phyloP scores from a whole-genome alignment of 495 filamentous ascomycete genomes.

The Lophium mytilinum region DNA sequence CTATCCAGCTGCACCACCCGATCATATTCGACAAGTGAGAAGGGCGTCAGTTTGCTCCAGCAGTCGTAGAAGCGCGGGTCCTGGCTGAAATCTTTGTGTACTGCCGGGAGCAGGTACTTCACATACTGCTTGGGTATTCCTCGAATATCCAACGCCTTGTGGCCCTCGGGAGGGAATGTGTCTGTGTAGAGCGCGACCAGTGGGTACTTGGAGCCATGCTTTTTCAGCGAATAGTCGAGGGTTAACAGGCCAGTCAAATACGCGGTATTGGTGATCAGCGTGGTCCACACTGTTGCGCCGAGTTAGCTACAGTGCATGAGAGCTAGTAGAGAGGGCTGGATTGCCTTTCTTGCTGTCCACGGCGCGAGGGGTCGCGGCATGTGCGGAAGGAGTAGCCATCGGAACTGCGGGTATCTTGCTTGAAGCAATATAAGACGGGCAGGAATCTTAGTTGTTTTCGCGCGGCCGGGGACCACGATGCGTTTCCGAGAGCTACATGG shows the following conservation, averaged over 20 bases:
- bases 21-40: conserved; percentile 61
- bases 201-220: conserved; percentile 52
- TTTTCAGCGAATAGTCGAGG: conserved; percentile 60
- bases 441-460: too few species aligned
- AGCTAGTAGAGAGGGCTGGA: neutral
- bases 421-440: too few species aligned
- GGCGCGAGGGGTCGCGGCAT: conserved; percentile 21
- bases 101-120: conserved; percentile 53
- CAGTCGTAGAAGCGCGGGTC: conserved; percentile 73
- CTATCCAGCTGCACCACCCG: conserved; percentile 73
- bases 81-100: conserved; percentile 48
- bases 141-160: conserved; percentile 53
- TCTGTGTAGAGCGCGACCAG: conserved; percentile 72
- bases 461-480: neutral
- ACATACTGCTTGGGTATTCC: conserved; percentile 55
- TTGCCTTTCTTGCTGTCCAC: conserved; percentile 30
- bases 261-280: conserved; percentile 64
- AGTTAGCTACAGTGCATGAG: neutral
- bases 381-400: neutral
- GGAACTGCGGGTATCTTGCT: neutral
- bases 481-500: neutral
- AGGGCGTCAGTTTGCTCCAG: conserved; percentile 78
- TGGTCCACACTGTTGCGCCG: conserved; percentile 58
- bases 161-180: conserved; percentile 53
- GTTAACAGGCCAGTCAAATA: conserved; percentile 69